Evolutionary conservation across 1,139 yeast genomes (phyloP).

Genomic region (Yamadazyma kanchanaburiensis): DNA sequence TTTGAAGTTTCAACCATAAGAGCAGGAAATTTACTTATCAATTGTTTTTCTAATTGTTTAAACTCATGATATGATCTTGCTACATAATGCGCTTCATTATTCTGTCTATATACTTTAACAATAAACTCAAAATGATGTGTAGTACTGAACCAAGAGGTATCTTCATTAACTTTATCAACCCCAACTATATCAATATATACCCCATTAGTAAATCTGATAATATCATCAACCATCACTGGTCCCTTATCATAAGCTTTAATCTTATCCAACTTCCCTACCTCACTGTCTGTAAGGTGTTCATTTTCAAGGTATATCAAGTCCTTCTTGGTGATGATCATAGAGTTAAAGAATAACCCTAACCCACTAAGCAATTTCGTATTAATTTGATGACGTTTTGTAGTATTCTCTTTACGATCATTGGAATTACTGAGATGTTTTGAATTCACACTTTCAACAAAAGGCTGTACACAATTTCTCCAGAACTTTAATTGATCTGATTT

Average conservation of each 20-base stretch:
- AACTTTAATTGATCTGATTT: conserved; percentile 51
- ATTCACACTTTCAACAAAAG: conserved; percentile 75
- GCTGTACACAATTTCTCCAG: conserved; percentile 79
- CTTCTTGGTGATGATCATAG: conserved; percentile 64
- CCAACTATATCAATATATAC: conserved; percentile 63
- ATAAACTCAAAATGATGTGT: conserved; percentile 43
- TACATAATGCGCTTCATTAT: conserved; percentile 37
- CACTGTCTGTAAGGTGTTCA: conserved; percentile 47
- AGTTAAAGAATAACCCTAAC: conserved; percentile 65
- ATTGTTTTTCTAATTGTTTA: conserved; percentile 44
- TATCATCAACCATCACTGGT: not conserved
- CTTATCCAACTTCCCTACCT: conserved; percentile 50
- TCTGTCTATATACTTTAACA: conserved; percentile 31
- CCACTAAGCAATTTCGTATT: conserved; percentile 59
- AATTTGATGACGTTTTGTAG: conserved; percentile 68
- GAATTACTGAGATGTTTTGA: conserved; percentile 63
- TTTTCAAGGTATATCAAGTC: conserved; percentile 53
- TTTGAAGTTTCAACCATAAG: conserved; percentile 51
- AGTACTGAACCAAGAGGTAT: conserved; percentile 7
- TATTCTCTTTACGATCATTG: conserved; percentile 66
- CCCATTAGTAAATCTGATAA: conserved; percentile 43
- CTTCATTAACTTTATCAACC: conserved; percentile 32
- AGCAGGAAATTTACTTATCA: conserved; percentile 50
- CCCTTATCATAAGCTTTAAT: conserved; percentile 4
- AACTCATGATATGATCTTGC: conserved; percentile 69